Evolutionary conservation across 1,284 basidiomycete species (phyloP).

Genomic region (Apiotrichum veenhuisii): DNA sequence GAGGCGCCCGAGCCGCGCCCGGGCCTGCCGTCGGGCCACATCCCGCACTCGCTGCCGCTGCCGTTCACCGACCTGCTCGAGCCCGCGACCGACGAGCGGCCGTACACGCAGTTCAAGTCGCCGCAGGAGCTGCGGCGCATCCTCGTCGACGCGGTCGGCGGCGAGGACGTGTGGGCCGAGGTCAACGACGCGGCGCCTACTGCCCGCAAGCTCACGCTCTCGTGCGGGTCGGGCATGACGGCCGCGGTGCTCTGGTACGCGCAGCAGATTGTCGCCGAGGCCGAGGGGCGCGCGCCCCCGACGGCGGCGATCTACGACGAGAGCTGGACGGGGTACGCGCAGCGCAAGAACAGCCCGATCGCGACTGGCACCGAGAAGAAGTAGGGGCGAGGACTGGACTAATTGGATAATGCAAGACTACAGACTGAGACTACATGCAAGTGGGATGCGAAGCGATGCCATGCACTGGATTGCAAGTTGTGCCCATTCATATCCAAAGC

Average conservation of each 20-base stretch:
- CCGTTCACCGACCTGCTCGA: slow-evolving; percentile 75
- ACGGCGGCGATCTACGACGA: slow-evolving; percentile 51
- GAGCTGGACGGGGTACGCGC: slow-evolving; percentile 42
- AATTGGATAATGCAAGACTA: too few species aligned
- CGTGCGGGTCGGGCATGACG: slow-evolving; percentile 95
- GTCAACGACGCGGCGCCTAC: slow-evolving; percentile 52
- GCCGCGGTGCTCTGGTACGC: slow-evolving; percentile 90
- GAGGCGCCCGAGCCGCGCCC: slow-evolving; percentile 83
- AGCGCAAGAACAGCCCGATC: slow-evolving; percentile 27
- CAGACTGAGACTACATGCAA: too few species aligned
- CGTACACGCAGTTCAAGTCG: slow-evolving; percentile 58
- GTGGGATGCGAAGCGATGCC: too few species aligned
- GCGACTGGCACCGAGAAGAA: slow-evolving; percentile 10
- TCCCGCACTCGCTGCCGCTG: slow-evolving; percentile 78
- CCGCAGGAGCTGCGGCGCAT: slow-evolving; percentile 57
- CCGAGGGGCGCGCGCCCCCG: slow-evolving; percentile 48
- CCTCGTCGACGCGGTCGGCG: slow-evolving; percentile 53
- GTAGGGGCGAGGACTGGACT: neutral
- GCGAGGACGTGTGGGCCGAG: slow-evolving; percentile 55
- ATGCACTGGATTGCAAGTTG: too few species aligned
- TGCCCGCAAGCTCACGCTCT: slow-evolving; percentile 61
- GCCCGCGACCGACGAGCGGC: slow-evolving; percentile 42
- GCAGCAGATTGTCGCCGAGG: slow-evolving; percentile 78
- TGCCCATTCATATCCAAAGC: too few species aligned
- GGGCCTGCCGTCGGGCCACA: slow-evolving; percentile 85